A percentile compares a stretch with the other conserved stretches of the same genome.
These are phyloP conservation scores for Russula vinacea DNA, from an alignment of 768 basidiomycete genomes.

Conservation along the genomic window DNA sequence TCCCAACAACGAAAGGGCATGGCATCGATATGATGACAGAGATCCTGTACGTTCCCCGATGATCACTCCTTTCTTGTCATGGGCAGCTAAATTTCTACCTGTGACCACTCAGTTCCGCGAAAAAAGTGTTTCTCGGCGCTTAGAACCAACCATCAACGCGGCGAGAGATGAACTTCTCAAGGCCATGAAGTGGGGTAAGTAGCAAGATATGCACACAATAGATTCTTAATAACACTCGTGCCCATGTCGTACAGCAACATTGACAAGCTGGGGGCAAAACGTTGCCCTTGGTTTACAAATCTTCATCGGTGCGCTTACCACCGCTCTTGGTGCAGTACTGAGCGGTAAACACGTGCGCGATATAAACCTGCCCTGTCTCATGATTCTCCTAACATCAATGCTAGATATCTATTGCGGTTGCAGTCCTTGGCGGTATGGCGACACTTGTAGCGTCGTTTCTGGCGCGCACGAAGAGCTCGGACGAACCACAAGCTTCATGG, in stretches of 20 bases:
- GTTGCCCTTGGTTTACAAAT: constrained; percentile 34
- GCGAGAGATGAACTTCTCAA: not conserved
- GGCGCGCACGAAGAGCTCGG: constrained; percentile 63
- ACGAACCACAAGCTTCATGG: constrained; percentile 63
- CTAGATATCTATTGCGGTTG: constrained; percentile 41
- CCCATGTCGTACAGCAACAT: constrained; percentile 15
- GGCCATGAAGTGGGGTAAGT: constrained; percentile 11
- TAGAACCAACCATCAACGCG: constrained; percentile 1
- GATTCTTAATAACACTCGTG: not conserved
- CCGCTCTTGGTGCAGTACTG: constrained; percentile 32
- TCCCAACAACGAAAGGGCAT: not conserved
- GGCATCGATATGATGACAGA: not conserved
- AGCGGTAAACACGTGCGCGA: constrained; percentile 28
- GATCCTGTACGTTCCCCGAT: not conserved
- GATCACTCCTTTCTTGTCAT: not conserved
- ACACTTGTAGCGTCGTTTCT: constrained; percentile 71
- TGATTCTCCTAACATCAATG: not conserved
- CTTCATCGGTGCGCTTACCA: constrained; percentile 34
- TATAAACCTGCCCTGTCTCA: too few species aligned
- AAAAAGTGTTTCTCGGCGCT: constrained; percentile 1
- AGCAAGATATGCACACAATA: not conserved
- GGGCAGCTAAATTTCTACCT: not conserved
- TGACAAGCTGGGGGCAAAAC: constrained; percentile 29
- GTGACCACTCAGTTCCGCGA: not conserved
- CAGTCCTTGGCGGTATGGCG: constrained; percentile 54